phyloP scores from a whole-genome alignment of 163 green algal species.

The Scenedesmus sp. region DNA sequence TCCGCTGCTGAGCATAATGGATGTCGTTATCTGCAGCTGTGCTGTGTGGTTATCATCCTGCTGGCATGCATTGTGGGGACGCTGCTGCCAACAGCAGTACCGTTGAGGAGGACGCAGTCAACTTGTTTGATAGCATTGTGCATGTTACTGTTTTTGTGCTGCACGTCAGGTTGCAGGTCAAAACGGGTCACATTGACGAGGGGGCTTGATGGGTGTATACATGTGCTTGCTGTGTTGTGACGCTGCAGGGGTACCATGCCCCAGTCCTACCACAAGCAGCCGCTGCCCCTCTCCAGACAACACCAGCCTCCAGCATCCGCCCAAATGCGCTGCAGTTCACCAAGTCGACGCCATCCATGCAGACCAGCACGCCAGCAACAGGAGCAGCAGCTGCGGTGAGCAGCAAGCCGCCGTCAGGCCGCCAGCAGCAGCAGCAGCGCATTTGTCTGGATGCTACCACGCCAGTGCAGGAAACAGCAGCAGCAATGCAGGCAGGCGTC shows the following conservation, averaged over 20 bases:
- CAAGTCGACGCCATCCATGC: slow-evolving; percentile 9
- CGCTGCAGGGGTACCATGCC: slow-evolving; percentile 37
- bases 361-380: slow-evolving; percentile 19
- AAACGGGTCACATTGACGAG: too few relatives aligned
- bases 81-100: too few relatives aligned
- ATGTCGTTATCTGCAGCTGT: too few relatives aligned
- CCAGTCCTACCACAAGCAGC: slow-evolving; percentile 33
- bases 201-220: too few relatives aligned
- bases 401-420: not conserved
- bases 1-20: too few relatives aligned
- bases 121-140: too few relatives aligned
- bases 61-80: too few relatives aligned
- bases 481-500: not conserved
- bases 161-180: too few relatives aligned
- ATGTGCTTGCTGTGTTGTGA: not conserved
- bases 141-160: too few relatives aligned
- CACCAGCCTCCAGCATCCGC: not conserved
- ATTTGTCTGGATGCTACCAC: not conserved
- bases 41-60: too few relatives aligned
- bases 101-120: too few relatives aligned
- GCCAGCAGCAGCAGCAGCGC: slow-evolving; percentile 6
- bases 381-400: slow-evolving; percentile 18
- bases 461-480: not conserved
- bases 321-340: not conserved
- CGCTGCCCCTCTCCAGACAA: slow-evolving; percentile 14